Conservation (phyloP, 176 grass and related monocot species). For the Dactylis glomerata region DNA sequence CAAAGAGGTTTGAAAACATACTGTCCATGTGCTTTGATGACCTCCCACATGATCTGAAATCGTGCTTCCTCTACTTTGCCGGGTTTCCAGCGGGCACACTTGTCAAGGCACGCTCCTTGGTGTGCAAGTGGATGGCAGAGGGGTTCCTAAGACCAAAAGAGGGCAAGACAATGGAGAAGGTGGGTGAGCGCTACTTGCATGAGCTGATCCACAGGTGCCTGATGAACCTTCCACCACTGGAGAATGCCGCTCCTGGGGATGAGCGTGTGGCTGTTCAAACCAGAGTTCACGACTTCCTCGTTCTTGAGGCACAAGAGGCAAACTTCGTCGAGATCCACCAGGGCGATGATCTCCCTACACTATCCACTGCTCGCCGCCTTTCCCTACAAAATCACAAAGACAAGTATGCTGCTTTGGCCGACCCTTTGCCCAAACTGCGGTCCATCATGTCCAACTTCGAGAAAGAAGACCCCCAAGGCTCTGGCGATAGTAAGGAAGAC, state of each 20-base stretch:
- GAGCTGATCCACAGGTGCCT: conserved; percentile 37
- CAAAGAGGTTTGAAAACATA: neutral
- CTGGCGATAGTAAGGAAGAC: neutral
- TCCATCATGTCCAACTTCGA: conserved; percentile 41
- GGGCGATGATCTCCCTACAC: neutral
- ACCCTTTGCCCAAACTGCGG: conserved; percentile 32
- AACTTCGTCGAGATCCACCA: conserved; percentile 36
- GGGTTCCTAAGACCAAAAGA: conserved; percentile 28
- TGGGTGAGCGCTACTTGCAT: conserved; percentile 19
- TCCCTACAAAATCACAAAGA: conserved; percentile 34
- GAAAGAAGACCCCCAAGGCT: neutral
- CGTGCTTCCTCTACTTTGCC: conserved; percentile 50
- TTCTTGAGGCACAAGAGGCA: conserved; percentile 32
- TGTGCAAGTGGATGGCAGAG: conserved; percentile 39
- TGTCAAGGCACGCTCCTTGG: conserved; percentile 11
- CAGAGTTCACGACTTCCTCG: conserved; percentile 37
- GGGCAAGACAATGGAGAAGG: conserved; percentile 32
- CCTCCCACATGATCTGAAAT: conserved; percentile 44
- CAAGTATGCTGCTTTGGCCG: conserved; percentile 12
- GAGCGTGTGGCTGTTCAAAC: conserved; percentile 16
- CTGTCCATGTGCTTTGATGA: conserved; percentile 39
- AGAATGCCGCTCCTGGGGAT: neutral
- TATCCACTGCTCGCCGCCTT: conserved; percentile 25
- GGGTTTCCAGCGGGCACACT: conserved; percentile 3
- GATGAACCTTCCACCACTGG: neutral